Conservation (phyloP, 768 basidiomycete genomes). For the Rhizopogon vulgaris region DNA sequence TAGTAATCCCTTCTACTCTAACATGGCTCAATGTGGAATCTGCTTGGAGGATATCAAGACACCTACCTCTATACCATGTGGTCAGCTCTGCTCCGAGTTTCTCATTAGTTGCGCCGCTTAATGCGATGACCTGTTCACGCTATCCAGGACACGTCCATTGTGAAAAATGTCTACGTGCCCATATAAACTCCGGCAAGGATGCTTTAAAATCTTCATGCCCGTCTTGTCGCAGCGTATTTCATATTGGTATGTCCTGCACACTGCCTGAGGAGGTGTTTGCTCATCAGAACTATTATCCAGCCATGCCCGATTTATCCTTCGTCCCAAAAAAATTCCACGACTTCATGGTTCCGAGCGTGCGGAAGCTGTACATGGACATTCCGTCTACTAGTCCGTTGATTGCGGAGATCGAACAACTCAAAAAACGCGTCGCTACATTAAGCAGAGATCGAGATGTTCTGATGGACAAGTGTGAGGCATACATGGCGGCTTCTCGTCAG, state of each 20-base stretch:
- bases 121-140: slow-evolving; percentile 3
- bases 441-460: slow-evolving; percentile 37
- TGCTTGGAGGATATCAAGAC: slow-evolving; percentile 49
- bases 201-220: slow-evolving; percentile 48
- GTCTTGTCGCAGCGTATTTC: slow-evolving; percentile 48
- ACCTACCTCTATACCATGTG: slow-evolving; percentile 60
- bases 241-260: slow-evolving; percentile 39
- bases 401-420: slow-evolving; percentile 31
- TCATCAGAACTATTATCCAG: slow-evolving; percentile 18
- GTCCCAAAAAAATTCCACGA: slow-evolving; percentile 56
- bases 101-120: neutral
- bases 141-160: slow-evolving; percentile 61
- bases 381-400: slow-evolving; percentile 17
- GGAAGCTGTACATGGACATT: slow-evolving; percentile 47
- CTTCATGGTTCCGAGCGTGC: slow-evolving; percentile 51
- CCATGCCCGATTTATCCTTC: slow-evolving; percentile 40
- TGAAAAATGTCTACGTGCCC: slow-evolving; percentile 45
- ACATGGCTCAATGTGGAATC: slow-evolving; percentile 56
- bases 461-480: slow-evolving; percentile 36
- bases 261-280: neutral
- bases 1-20: neutral
- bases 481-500: slow-evolving; percentile 27
- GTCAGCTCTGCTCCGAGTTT: slow-evolving; percentile 29
- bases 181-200: slow-evolving; percentile 22
- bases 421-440: slow-evolving; percentile 32